Conservation (phyloP, 169 alveolate genomes). For the Plasmodium blacklocki region DNA sequence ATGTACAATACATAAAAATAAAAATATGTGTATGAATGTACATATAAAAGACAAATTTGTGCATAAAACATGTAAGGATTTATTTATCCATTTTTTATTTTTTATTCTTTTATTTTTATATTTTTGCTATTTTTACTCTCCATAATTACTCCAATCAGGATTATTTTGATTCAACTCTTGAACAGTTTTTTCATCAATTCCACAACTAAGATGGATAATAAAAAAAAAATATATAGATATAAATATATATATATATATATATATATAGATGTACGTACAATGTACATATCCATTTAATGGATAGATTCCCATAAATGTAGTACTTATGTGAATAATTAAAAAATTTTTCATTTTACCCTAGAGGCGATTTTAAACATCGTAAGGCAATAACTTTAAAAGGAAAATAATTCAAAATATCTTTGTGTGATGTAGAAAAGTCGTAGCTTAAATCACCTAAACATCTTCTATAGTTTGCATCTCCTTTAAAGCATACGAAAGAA, state of each 20-base stretch:
- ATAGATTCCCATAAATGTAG: no score
- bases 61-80: not conserved
- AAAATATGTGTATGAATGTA: not conserved
- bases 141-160: slow-evolving; percentile 67
- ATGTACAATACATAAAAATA: not conserved
- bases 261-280: not conserved
- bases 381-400: slow-evolving; percentile 45
- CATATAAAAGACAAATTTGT: not conserved
- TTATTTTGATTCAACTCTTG: slow-evolving; percentile 39
- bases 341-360: slow-evolving; percentile 16
- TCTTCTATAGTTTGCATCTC: slow-evolving; percentile 69
- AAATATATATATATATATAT: not conserved
- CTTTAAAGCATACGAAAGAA: slow-evolving; percentile 54
- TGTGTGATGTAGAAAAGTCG: slow-evolving; percentile 34
- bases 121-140: slow-evolving; percentile 60
- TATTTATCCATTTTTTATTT: not conserved
- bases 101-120: slow-evolving; percentile 29
- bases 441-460: slow-evolving; percentile 60
- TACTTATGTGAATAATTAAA: no score
- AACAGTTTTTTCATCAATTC: slow-evolving; percentile 27
- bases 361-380: slow-evolving; percentile 50
- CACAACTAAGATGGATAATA: slow-evolving; percentile 31
- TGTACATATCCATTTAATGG: not conserved
- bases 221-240: not conserved
- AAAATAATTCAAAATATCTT: slow-evolving; percentile 48